These are phyloP conservation scores for Bolboschoenus planiculmis DNA, from an alignment of 176 grass and related monocot species.

Conservation along the genomic window DNA sequence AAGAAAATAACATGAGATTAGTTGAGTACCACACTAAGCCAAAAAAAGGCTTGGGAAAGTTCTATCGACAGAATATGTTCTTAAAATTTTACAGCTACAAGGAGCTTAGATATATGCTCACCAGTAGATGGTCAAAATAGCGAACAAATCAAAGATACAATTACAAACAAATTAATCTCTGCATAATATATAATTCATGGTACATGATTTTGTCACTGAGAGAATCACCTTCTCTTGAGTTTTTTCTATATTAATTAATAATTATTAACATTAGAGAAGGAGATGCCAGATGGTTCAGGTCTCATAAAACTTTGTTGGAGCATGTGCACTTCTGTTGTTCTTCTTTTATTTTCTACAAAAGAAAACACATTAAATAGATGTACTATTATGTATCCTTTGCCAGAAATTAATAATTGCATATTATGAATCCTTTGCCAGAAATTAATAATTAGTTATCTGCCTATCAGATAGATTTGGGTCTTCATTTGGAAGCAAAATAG, in stretches of 20 bases:
- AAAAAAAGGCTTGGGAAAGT: not conserved
- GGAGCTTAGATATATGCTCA: not conserved
- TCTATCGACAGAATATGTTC: not conserved
- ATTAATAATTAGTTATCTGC: not conserved
- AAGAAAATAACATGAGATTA: not conserved
- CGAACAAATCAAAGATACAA: slow-evolving; percentile 4
- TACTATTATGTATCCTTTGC: not conserved
- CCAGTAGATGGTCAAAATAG: not conserved
- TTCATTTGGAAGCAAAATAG: not conserved
- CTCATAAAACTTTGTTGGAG: slow-evolving; percentile 26
- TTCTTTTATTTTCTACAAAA: slow-evolving; percentile 67
- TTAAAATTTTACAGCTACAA: not conserved
- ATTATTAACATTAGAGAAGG: not conserved
- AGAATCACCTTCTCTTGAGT: not conserved
- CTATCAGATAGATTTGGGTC: not conserved
- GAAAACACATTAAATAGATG: not conserved
- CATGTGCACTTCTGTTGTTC: slow-evolving; percentile 65
- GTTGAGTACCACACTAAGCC: not conserved
- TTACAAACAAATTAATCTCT: not conserved
- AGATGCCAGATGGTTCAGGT: not conserved
- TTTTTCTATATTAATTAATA: not conserved
- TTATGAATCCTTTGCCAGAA: too few species aligned
- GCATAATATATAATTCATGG: not conserved
- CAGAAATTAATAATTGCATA: not conserved
- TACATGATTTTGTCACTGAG: not conserved